phyloP scores from a whole-genome alignment of 306 rosid species.

The Quillaja saponaria region DNA sequence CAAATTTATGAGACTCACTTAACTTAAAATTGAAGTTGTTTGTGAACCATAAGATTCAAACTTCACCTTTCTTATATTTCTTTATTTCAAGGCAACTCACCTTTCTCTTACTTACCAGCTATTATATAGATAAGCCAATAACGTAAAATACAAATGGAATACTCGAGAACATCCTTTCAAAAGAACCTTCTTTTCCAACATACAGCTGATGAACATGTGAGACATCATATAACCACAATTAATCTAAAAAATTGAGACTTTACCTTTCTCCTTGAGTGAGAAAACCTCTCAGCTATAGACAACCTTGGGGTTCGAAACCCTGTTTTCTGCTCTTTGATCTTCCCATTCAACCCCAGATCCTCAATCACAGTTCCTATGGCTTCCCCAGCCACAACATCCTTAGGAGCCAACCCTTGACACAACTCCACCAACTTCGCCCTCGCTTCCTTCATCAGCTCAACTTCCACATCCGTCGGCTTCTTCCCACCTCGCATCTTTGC shows the following conservation, averaged over 20 bases:
- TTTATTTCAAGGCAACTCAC: neutral
- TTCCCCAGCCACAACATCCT: conserved; percentile 71
- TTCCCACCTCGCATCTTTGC: conserved; percentile 71
- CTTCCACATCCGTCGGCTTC: conserved; percentile 65
- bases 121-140: too few species aligned
- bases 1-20: neutral
- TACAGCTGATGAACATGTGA: too few species aligned
- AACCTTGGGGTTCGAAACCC: conserved; percentile 78
- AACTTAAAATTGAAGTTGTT: neutral
- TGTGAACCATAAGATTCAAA: neutral
- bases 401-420: conserved; percentile 72
- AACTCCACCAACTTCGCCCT: conserved; percentile 61
- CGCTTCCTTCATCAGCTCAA: conserved; percentile 81
- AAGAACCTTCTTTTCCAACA: too few species aligned
- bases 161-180: too few species aligned
- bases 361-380: conserved; percentile 72
- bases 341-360: conserved; percentile 76
- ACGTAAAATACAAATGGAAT: too few species aligned
- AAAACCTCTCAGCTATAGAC: conserved; percentile 69
- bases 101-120: too few species aligned
- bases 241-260: too few species aligned
- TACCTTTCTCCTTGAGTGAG: conserved; percentile 71
- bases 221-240: too few species aligned
- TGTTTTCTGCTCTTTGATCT: conserved; percentile 68
- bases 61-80: neutral